phyloP scores from a whole-genome alignment of 192 early-diverging fungal species.

The Backusella sp. region DNA sequence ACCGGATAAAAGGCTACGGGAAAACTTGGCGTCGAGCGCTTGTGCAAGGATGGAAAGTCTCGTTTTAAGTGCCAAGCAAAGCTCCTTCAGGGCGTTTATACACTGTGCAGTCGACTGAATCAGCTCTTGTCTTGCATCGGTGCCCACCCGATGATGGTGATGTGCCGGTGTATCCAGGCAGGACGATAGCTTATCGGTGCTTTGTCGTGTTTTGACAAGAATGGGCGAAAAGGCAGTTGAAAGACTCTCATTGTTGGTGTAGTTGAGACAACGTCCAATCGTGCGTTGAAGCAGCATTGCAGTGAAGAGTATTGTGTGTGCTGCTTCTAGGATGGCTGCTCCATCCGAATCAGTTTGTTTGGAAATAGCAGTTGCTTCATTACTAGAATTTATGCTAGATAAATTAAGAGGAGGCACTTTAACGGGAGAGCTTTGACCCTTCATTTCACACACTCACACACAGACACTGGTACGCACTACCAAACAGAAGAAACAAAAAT shows the following conservation, averaged over 20 bases:
- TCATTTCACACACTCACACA: constrained; percentile 4
- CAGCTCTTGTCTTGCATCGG: not conserved
- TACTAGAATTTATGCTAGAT: constrained; percentile 6
- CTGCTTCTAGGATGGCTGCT: constrained; percentile 17
- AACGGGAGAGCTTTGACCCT: not conserved
- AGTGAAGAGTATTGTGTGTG: constrained; percentile 19
- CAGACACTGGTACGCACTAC: not conserved
- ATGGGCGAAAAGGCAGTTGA: constrained; percentile 8
- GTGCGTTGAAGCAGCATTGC: constrained; percentile 6
- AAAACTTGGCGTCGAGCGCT: constrained; percentile 21
- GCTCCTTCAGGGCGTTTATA: constrained; percentile 7
- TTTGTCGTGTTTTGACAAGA: constrained; percentile 3
- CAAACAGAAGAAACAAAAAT: not conserved
- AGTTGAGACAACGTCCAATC: constrained; percentile 11
- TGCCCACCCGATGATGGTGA: not conserved
- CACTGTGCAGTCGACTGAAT: not conserved
- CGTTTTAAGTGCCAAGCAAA: constrained; percentile 9
- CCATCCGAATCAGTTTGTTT: not conserved
- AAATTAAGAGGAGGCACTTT: constrained; percentile 11
- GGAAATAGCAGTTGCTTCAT: not conserved
- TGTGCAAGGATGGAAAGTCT: constrained; percentile 13
- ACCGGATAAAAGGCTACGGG: constrained; percentile 19
- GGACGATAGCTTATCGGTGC: not conserved
- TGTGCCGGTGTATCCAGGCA: not conserved
- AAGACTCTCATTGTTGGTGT: constrained; percentile 19